Conservation (phyloP, 805 yeast genomes). For the Monosporozyma yasuniensis region DNA sequence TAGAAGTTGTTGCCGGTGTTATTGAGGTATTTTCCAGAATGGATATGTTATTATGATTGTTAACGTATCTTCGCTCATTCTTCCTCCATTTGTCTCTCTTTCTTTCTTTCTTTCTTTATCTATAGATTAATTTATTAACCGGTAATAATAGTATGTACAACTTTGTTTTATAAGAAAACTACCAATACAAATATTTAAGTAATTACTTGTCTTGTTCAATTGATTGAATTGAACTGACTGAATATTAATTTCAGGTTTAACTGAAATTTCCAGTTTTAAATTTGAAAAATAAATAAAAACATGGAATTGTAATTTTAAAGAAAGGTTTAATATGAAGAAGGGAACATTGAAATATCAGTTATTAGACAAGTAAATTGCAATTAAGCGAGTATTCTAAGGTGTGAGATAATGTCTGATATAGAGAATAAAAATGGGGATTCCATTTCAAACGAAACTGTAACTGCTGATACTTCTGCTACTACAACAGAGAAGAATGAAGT, state of each 20-base stretch:
- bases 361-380: too few relatives aligned
- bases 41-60: constrained; percentile 66
- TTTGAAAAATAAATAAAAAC: not conserved
- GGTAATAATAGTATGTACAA: not conserved
- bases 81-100: not conserved
- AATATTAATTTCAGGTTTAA: too few relatives aligned
- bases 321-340: not conserved
- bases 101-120: not conserved
- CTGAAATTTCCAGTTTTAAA: not conserved
- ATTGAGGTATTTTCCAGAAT: constrained; percentile 81
- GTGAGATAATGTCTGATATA: not conserved
- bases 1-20: constrained; percentile 91
- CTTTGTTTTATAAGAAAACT: not conserved
- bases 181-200: not conserved
- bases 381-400: too few relatives aligned
- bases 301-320: not conserved
- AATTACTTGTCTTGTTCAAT: not conserved
- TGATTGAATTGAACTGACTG: too few relatives aligned
- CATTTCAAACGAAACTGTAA: not conserved
- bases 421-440: not conserved
- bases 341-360: not conserved
- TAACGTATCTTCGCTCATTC: not conserved
- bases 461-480: not conserved
- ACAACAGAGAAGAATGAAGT: not conserved
- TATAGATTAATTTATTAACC: not conserved